Evolutionary conservation across 345 rosid species (phyloP).

Genomic region (Dovyalis caffra): DNA sequence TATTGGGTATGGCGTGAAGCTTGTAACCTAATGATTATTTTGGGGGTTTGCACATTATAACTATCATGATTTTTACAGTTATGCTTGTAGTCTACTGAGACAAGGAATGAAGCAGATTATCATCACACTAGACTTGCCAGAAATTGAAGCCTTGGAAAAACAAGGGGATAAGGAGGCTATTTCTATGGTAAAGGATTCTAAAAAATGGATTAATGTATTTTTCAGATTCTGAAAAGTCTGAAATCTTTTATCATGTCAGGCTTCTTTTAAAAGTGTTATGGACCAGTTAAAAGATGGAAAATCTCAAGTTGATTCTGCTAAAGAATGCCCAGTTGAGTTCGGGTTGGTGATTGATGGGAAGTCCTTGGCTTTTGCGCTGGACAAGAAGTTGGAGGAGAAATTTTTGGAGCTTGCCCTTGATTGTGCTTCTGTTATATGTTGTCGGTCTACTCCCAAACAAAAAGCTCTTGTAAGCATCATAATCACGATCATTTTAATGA

Average conservation of each 20-base stretch:
- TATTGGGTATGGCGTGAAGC: slow-evolving; percentile 60
- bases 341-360: slow-evolving; percentile 89
- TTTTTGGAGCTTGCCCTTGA: slow-evolving; percentile 63
- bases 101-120: slow-evolving; percentile 62
- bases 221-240: slow-evolving; percentile 13
- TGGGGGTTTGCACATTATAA: slow-evolving; percentile 10
- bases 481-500: not conserved
- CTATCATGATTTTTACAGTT: slow-evolving; percentile 41
- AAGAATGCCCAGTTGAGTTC: slow-evolving; percentile 31
- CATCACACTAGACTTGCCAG: slow-evolving; percentile 64
- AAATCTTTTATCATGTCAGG: slow-evolving; percentile 39
- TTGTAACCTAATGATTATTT: not conserved
- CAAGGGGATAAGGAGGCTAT: slow-evolving; percentile 53
- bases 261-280: slow-evolving; percentile 48
- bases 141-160: slow-evolving; percentile 59
- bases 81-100: slow-evolving; percentile 78
- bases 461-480: slow-evolving; percentile 82
- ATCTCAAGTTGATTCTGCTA: slow-evolving; percentile 28
- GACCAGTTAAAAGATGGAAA: slow-evolving; percentile 48
- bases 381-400: slow-evolving; percentile 35
- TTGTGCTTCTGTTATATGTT: slow-evolving; percentile 80
- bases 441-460: slow-evolving; percentile 90
- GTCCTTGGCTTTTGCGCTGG: slow-evolving; percentile 63
- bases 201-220: not conserved
- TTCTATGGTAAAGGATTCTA: slow-evolving; percentile 42